A percentile compares a stretch with the other conserved stretches of the same genome.
Conservation (phyloP, 768 basidiomycete genomes). For the Leccinellum luteum region DNA sequence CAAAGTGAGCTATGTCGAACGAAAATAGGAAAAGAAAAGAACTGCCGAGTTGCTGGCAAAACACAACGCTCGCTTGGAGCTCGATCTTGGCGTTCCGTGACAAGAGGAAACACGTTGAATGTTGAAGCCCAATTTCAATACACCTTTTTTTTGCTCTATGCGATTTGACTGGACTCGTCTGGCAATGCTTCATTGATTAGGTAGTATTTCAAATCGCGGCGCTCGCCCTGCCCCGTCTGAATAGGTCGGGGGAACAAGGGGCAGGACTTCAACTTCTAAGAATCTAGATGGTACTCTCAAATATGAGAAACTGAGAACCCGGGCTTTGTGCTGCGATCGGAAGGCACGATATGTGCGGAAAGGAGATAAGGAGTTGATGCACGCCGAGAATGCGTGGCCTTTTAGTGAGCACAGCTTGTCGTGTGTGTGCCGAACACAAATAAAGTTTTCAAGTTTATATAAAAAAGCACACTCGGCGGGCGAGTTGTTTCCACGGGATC, state of each 20-base stretch:
- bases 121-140: slow-evolving; percentile 7
- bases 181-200: background rate
- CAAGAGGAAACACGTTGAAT: slow-evolving; percentile 9
- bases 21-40: background rate
- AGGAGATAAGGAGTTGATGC: slow-evolving; percentile 31
- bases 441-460: slow-evolving; percentile 17
- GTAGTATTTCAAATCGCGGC: background rate
- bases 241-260: background rate
- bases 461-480: slow-evolving; percentile 8
- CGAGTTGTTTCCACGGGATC: slow-evolving; percentile 17
- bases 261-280: background rate
- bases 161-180: background rate
- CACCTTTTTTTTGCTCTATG: background rate
- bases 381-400: slow-evolving; percentile 25
- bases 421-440: slow-evolving; percentile 1
- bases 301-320: background rate
- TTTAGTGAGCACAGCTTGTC: slow-evolving; percentile 16
- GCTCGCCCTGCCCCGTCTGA: background rate
- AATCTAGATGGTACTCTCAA: slow-evolving; percentile 9
- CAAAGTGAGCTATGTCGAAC: slow-evolving; percentile 6
- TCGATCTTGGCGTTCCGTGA: background rate
- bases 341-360: slow-evolving; percentile 13
- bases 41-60: slow-evolving; percentile 12
- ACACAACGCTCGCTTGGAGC: slow-evolving; percentile 12
- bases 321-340: slow-evolving; percentile 5